Conservation (phyloP, 352 stramenopile species). For the Globisporangium barbulae region DNA sequence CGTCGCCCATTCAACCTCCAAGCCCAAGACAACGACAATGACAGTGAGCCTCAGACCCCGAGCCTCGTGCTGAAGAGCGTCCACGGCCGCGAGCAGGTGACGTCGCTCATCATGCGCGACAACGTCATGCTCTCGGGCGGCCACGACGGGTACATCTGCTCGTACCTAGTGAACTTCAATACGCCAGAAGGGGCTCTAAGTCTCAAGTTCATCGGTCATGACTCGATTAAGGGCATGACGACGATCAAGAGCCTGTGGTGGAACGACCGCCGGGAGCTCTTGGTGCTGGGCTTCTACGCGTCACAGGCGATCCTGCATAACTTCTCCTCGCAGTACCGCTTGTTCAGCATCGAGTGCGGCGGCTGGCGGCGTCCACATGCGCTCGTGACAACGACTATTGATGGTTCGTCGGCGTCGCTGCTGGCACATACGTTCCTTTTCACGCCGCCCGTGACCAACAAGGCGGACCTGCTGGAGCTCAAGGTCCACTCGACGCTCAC, state of each 20-base stretch:
- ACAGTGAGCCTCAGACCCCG: slow-evolving; percentile 13
- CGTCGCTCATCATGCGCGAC: slow-evolving; percentile 44
- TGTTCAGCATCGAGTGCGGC: slow-evolving; percentile 76
- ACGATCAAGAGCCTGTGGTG: slow-evolving; percentile 72
- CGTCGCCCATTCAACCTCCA: slow-evolving; percentile 22
- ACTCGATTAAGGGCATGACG: slow-evolving; percentile 75
- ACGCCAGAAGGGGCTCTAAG: slow-evolving; percentile 21
- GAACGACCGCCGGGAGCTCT: slow-evolving; percentile 36
- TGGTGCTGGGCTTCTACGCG: slow-evolving; percentile 85
- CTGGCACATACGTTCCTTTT: slow-evolving; percentile 68
- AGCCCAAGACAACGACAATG: not conserved
- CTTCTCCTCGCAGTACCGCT: slow-evolving; percentile 60
- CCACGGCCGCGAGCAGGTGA: slow-evolving; percentile 69
- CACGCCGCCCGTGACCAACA: slow-evolving; percentile 46
- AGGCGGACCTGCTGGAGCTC: slow-evolving; percentile 45
- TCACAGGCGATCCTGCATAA: slow-evolving; percentile 74
- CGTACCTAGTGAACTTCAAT: slow-evolving; percentile 30
- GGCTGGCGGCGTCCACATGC: slow-evolving; percentile 82
- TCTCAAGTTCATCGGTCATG: slow-evolving; percentile 40
- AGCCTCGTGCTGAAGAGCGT: slow-evolving; percentile 39
- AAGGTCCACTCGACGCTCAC: slow-evolving; percentile 62
- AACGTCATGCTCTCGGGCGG: slow-evolving; percentile 60
- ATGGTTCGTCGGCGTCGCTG: slow-evolving; percentile 20
- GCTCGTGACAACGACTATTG: slow-evolving; percentile 23
- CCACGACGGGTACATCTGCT: slow-evolving; percentile 83